A percentile compares a stretch with the other conserved stretches of the same genome.
Conservation (phyloP, 495 filamentous ascomycete species). For the Pyronema omphalodes region DNA sequence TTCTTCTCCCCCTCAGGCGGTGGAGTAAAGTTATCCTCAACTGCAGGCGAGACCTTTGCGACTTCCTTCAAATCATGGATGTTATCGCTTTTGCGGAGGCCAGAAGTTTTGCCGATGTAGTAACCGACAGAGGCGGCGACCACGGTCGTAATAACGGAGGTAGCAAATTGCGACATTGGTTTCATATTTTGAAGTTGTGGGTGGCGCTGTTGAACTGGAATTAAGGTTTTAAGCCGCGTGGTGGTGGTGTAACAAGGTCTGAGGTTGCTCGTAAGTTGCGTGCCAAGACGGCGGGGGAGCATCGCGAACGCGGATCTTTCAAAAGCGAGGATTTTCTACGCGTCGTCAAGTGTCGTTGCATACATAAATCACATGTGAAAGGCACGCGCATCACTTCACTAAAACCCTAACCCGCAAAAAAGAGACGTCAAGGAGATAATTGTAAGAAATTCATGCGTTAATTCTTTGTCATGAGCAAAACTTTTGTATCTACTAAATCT, state of each 20-base stretch:
- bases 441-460: too few relatives aligned
- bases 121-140: constrained; percentile 17
- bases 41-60: not conserved
- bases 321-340: too few relatives aligned
- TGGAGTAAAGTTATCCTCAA: not conserved
- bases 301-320: too few relatives aligned
- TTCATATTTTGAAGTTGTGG: not conserved
- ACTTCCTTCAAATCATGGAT: constrained; percentile 4
- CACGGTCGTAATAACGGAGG: constrained; percentile 1
- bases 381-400: too few relatives aligned
- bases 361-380: too few relatives aligned
- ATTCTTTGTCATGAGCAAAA: too few relatives aligned
- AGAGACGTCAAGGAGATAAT: too few relatives aligned
- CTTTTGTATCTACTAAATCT: too few relatives aligned
- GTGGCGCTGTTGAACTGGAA: not conserved
- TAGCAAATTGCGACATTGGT: not conserved
- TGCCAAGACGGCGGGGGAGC: not conserved
- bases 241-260: not conserved
- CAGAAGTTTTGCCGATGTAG: constrained; percentile 20
- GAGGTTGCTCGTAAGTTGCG: not conserved
- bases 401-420: too few relatives aligned
- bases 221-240: constrained; percentile 6
- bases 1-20: not conserved
- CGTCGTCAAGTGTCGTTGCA: too few relatives aligned
- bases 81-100: constrained; percentile 8